Base-by-base conservation (phyloP, 805 yeast genomes). In the Candida succiphila region DNA sequence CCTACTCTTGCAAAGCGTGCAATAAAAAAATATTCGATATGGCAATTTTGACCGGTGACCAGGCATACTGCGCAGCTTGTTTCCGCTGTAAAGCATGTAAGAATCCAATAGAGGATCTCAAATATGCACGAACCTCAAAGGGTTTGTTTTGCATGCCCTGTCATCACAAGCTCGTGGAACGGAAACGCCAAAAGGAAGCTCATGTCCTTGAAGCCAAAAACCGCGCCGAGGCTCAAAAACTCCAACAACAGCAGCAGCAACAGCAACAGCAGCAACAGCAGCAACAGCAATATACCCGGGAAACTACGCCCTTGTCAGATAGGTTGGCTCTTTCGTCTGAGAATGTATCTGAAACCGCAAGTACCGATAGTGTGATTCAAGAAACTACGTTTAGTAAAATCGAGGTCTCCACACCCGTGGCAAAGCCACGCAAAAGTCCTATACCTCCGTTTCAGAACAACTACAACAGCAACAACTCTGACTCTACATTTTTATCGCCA, bases 81-180 rank as follows among this genome's bases (percentile, higher is more conserved):
- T 92, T 89, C 61, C 76, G 76, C 47, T 89, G 98, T 56, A 74
- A 89, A 32, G 78, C 84, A 45, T 89, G 98, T 61, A 78, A 81
- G 52, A 72, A 72, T 40, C 78, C 79, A 37, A 89, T 89, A 40
- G 94, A 82, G 49, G 95, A 89, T 57, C 62, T 88, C 43, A 69
- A 87, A 43, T 92, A 92, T 54, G 96, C 96, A 13, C 70, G 95
- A 50, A 89, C 96, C 1, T 78, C 88, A 27, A 88, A 83, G 48
- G 97, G 97, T 0, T 63, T 89, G 29, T 88, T 86, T 51, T 89
- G 98, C 58, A 85, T 88, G 85, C 65, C 71, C 20, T 89, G 98
- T 55, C 96, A 92, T 58, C 88, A 85, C 49, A 72, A 76, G 43
- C 60, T 89, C 38, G 58, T 88, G 51, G 87, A 79, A 29, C 79